Evolutionary conservation across 176 grass and related monocot genomes (phyloP).

Genomic region (Raddia distichophylla): DNA sequence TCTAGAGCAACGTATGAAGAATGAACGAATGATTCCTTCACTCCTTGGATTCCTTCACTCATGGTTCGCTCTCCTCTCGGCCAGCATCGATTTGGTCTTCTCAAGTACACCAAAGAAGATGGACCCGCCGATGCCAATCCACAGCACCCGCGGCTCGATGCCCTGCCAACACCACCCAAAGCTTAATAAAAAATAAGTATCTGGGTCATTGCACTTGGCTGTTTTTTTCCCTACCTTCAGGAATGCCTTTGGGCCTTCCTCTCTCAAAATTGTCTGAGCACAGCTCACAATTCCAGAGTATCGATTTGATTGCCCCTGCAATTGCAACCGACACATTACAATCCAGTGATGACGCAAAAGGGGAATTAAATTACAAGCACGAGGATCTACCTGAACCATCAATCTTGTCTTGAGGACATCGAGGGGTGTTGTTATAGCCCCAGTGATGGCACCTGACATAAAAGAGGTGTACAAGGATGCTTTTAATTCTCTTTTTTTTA

Average conservation of each 20-base stretch:
- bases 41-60: no score
- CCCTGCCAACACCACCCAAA: slow-evolving; percentile 57
- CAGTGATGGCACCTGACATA: slow-evolving; percentile 79
- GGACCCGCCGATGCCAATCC: slow-evolving; percentile 93
- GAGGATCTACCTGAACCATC: slow-evolving; percentile 82
- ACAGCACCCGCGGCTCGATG: slow-evolving; percentile 82
- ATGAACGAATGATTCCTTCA: no score
- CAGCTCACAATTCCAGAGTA: slow-evolving; percentile 77
- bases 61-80: slow-evolving; percentile 31
- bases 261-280: slow-evolving; percentile 75
- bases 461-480: not conserved
- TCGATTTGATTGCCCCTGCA: slow-evolving; percentile 66
- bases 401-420: slow-evolving; percentile 96
- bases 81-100: slow-evolving; percentile 69
- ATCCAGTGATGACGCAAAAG: not conserved
- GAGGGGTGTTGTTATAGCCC: slow-evolving; percentile 89
- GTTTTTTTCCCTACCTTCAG: slow-evolving; percentile 60
- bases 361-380: slow-evolving; percentile 7
- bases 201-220: no score
- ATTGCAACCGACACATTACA: not conserved
- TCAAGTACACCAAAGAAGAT: slow-evolving; percentile 96
- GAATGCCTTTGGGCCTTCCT: slow-evolving; percentile 81
- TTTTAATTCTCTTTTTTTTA: not conserved
- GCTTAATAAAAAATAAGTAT: not conserved
- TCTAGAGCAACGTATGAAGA: no score